A percentile compares a stretch with the other conserved stretches of the same genome.
Evolutionary conservation across 1,139 yeast species (phyloP).

Genomic region (Kodamaea anthophila): DNA sequence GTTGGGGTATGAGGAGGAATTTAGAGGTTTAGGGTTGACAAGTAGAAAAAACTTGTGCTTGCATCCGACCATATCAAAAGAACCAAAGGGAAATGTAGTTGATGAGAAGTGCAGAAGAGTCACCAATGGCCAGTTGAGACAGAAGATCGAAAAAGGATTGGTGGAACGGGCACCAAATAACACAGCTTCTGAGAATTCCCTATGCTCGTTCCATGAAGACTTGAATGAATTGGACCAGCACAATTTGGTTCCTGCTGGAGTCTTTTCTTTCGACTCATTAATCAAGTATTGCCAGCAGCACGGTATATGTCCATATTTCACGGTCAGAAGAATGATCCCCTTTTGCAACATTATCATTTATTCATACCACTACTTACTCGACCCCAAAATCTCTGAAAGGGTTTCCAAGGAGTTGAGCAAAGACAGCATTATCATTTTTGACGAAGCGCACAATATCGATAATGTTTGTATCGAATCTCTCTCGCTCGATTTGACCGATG

Average conservation of each 20-base stretch:
- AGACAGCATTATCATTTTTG: slow-evolving; percentile 90
- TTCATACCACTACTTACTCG: slow-evolving; percentile 91
- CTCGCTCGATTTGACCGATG: slow-evolving; percentile 65
- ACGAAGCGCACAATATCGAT: slow-evolving; percentile 97
- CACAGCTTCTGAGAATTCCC: slow-evolving; percentile 11
- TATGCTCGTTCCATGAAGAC: slow-evolving; percentile 88
- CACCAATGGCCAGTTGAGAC: slow-evolving; percentile 85
- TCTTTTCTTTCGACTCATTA: slow-evolving; percentile 84
- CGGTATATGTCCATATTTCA: slow-evolving; percentile 91
- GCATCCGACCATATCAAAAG: slow-evolving; percentile 83
- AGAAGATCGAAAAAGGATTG: slow-evolving; percentile 48
- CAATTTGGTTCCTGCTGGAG: slow-evolving; percentile 85
- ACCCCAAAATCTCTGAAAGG: slow-evolving; percentile 94
- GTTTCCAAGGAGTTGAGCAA: slow-evolving; percentile 89
- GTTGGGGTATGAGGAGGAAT: slow-evolving; percentile 78
- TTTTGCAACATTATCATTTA: slow-evolving; percentile 91
- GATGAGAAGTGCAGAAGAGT: slow-evolving; percentile 94
- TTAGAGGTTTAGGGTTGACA: slow-evolving; percentile 89
- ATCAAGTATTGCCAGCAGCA: slow-evolving; percentile 68
- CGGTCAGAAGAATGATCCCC: slow-evolving; percentile 96
- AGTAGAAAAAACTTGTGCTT: slow-evolving; percentile 90
- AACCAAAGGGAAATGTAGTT: slow-evolving; percentile 86
- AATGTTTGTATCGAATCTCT: slow-evolving; percentile 96
- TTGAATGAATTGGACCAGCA: slow-evolving; percentile 81
- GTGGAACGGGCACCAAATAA: slow-evolving; percentile 16